phyloP scores from a whole-genome alignment of 108 stramenopile genomes.

The Chaetoceros muelleri region DNA sequence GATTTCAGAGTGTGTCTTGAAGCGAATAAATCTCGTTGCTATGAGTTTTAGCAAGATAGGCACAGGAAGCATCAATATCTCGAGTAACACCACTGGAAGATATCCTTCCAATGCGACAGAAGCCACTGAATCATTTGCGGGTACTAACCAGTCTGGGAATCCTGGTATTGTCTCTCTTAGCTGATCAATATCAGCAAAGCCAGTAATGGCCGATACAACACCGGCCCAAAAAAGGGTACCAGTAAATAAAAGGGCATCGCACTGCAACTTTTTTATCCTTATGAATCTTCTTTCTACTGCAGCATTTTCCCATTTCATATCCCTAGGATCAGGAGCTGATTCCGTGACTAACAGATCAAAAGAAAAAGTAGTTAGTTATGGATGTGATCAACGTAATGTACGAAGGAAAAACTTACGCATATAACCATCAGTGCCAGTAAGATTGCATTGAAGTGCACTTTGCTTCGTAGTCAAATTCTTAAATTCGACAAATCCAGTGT shows the following conservation, averaged over 20 bases:
- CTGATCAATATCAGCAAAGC: slow-evolving; percentile 4
- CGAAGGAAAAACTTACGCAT: too few relatives aligned
- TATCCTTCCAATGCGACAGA: slow-evolving; percentile 15
- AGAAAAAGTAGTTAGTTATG: slow-evolving; percentile 5
- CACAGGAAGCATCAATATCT: slow-evolving; percentile 24
- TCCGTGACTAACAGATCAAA: slow-evolving; percentile 14
- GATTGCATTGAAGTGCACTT: slow-evolving; percentile 29
- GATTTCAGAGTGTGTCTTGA: slow-evolving; percentile 31
- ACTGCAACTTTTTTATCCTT: slow-evolving; percentile 20
- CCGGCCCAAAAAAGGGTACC: slow-evolving; percentile 26
- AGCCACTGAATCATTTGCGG: slow-evolving; percentile 6
- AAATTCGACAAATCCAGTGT: slow-evolving; percentile 48
- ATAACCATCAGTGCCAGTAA: slow-evolving; percentile 3
- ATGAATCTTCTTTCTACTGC: slow-evolving; percentile 19
- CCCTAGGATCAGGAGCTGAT: slow-evolving; percentile 41
- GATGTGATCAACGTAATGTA: neutral
- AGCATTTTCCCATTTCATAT: slow-evolving; percentile 44
- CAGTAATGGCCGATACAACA: slow-evolving; percentile 14
- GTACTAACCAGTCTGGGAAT: neutral
- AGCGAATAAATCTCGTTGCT: slow-evolving; percentile 29
- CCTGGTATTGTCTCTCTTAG: neutral
- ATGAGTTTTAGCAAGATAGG: slow-evolving; percentile 20
- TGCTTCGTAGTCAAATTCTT: slow-evolving; percentile 44
- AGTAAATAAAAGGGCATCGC: slow-evolving; percentile 17
- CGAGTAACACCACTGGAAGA: slow-evolving; percentile 26